Evolutionary conservation across 305 asterid species (phyloP).

Genomic region (Solanum hybrid): DNA sequence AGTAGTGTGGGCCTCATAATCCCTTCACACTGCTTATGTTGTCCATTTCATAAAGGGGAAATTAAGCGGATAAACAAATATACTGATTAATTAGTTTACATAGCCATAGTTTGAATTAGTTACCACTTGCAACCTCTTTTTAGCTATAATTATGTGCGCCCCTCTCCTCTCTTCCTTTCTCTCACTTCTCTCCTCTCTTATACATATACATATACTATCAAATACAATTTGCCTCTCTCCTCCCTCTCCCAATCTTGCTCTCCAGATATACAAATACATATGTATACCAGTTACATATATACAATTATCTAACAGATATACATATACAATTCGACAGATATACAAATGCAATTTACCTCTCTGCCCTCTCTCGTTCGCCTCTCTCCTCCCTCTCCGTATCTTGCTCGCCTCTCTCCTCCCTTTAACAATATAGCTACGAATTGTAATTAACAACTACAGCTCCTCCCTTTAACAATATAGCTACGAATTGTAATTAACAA

Average conservation of each 20-base stretch:
- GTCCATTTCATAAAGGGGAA: not conserved
- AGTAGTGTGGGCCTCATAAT: not conserved
- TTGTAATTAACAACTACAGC: not conserved
- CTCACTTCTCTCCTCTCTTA: not conserved
- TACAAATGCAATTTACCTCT: too few species aligned
- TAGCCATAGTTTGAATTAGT: too few species aligned
- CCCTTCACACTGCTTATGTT: not conserved
- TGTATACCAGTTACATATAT: too few species aligned
- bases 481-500: not conserved
- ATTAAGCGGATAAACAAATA: not conserved
- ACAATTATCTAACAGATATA: not conserved
- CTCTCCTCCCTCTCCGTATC: not conserved
- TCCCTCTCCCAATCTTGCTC: not conserved
- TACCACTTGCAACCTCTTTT: rapidly evolving
- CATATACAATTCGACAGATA: too few species aligned
- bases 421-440: too few species aligned
- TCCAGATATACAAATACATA: not conserved
- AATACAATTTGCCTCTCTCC: not conserved
- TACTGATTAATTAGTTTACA: too few species aligned
- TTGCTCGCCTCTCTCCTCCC: not conserved
- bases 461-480: not conserved
- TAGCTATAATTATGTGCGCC: not conserved
- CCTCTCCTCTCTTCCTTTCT: not conserved
- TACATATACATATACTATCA: not conserved
- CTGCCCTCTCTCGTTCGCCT: not conserved